Evolutionary conservation across 208 protist species (phyloP), one percentile per base, ranked within the genome.

Genomic region (Balamuthia mandrillaris): DNA sequence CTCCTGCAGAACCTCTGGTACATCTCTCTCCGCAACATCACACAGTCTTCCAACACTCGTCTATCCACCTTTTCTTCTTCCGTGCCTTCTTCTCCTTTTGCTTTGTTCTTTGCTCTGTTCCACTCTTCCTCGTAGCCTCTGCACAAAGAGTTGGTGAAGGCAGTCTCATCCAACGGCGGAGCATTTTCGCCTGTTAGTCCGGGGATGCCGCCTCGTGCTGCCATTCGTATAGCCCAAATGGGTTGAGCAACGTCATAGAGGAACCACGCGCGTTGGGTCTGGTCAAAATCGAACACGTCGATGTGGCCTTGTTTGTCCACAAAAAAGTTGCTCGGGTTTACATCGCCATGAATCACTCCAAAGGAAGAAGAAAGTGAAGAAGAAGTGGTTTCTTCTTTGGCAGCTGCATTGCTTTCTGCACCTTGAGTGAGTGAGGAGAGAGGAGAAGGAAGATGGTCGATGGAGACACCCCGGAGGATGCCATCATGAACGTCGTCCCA

Each of bases 281-380:
- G 88, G 63, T 91, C 88, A 61, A 85, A 91, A 47, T 91, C 88
- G 51, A 91, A 91, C 72, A 91, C 85, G 29, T 29, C 42, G 21
- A 61, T 37, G 42, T 63, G 47, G 21, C 42, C 21, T 3, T 16
- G 47, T 3, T 0, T 5, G 27, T 90, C 51, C 41, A 45, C 78
- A 51, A 56, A 61, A 58, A 87, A 91, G 33, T 91, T 91, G 21
- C 66, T 86, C 27, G 85, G 60, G 47, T 91, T 91, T 7, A 91
- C 77, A 27, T 91, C 88, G 33, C 88, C 88, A 45, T 91, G 88
- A 18, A 91, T 85, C 12, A 91, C 61, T 9, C 75, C 81, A 31
- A 66, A 83, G 35, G 37, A 3, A 51, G 27, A 2, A n/a, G n/a
- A n/a, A n/a, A n/a, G n/a, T n/a, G n/a, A n/a, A n/a, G n/a, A n/a